These are phyloP conservation scores for Saposhnikovia divaricata DNA, from an alignment of 129 eudicot genomes.

Conservation along the genomic window DNA sequence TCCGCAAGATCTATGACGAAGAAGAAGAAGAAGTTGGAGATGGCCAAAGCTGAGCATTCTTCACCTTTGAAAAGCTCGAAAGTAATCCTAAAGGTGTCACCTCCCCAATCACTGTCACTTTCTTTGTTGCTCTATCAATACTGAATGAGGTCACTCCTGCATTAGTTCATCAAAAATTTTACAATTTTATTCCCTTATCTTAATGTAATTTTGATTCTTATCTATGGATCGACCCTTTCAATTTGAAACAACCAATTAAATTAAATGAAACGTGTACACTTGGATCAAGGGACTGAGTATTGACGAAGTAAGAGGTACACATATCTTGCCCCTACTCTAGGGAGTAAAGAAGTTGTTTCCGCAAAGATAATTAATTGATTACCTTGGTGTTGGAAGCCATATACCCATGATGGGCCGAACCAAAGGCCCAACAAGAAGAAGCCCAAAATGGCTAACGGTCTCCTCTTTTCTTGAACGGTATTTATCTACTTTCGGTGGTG, in stretches of 20 bases:
- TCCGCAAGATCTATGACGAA: conserved; percentile 20
- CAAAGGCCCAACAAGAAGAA: too few relatives aligned
- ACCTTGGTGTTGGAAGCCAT: too few relatives aligned
- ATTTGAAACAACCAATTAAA: not conserved
- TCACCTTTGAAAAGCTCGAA: conserved; percentile 54
- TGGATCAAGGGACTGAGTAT: not conserved
- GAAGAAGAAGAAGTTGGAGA: conserved; percentile 34
- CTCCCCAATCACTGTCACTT: conserved; percentile 42
- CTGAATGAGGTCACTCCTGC: conserved; percentile 56
- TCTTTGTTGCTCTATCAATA: conserved; percentile 47
- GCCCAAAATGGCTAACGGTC: too few relatives aligned
- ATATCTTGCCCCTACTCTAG: not conserved
- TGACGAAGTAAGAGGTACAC: not conserved
- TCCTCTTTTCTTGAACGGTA: too few relatives aligned
- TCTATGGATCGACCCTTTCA: not conserved
- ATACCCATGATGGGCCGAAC: too few relatives aligned
- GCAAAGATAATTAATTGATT: not conserved
- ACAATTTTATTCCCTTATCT: not conserved
- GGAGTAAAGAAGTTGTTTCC: too few relatives aligned
- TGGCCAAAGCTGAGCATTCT: conserved; percentile 56
- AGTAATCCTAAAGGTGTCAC: conserved; percentile 48
- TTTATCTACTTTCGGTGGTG: too few relatives aligned
- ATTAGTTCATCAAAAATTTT: not conserved
- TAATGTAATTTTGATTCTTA: not conserved
- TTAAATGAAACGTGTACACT: not conserved